phyloP scores from a whole-genome alignment of 2,329 filamentous ascomycete genomes.

The Fusarium domesticum region DNA sequence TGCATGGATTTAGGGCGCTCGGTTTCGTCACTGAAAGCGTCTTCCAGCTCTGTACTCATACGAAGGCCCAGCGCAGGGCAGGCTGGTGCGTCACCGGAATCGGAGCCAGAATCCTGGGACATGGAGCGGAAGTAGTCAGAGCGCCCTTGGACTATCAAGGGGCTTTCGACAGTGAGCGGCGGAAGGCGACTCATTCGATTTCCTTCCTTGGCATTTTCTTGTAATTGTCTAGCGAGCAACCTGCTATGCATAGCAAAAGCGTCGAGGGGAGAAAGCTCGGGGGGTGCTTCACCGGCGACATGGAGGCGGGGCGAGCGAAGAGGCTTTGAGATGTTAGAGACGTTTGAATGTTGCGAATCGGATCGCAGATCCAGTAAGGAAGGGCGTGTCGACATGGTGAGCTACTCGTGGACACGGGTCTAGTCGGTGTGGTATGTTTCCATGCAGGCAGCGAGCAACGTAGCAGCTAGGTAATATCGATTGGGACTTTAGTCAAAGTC shows the following conservation, averaged over 20 bases:
- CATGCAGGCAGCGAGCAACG: slow-evolving; percentile 21
- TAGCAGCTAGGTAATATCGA: neutral
- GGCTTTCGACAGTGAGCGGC: slow-evolving; percentile 77
- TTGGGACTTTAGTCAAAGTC: neutral
- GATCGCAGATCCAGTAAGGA: slow-evolving; percentile 59
- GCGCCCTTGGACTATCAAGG: slow-evolving; percentile 69
- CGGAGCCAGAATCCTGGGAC: slow-evolving; percentile 59
- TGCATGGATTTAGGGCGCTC: slow-evolving; percentile 70
- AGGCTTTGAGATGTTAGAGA: slow-evolving; percentile 48
- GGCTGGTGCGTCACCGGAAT: slow-evolving; percentile 34
- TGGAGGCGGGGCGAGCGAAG: slow-evolving; percentile 71
- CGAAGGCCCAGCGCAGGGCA: slow-evolving; percentile 37
- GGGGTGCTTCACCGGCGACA: slow-evolving; percentile 76
- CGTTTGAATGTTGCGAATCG: slow-evolving; percentile 50
- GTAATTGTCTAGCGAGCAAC: slow-evolving; percentile 79
- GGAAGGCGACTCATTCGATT: slow-evolving; percentile 82
- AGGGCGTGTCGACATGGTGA: slow-evolving; percentile 54
- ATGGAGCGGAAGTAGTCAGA: slow-evolving; percentile 79
- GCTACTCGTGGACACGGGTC: slow-evolving; percentile 11
- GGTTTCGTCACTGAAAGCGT: slow-evolving; percentile 44
- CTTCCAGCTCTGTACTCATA: slow-evolving; percentile 55
- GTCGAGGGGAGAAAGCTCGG: slow-evolving; percentile 89
- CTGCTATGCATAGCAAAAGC: slow-evolving; percentile 92
- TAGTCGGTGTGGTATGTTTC: slow-evolving; percentile 11
- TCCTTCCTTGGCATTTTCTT: slow-evolving; percentile 71